These are phyloP conservation scores for Elsinoe batatas DNA, from an alignment of 2,329 filamentous ascomycete genomes.

Conservation along the genomic window DNA sequence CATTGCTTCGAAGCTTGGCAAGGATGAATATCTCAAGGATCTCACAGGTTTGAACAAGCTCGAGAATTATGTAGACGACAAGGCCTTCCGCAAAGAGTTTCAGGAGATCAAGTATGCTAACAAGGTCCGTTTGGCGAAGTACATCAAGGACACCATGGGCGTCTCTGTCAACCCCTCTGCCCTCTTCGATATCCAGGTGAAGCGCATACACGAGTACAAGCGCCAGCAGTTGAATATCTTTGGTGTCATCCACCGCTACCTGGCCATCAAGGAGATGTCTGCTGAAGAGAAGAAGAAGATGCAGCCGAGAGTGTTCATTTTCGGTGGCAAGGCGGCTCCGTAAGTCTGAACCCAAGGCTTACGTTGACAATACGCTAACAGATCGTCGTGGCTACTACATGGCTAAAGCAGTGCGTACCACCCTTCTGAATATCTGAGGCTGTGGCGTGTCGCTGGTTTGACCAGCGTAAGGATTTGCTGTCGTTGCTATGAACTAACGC, in stretches of 20 bases:
- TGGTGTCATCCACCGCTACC: slow-evolving; percentile 89
- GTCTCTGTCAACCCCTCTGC: slow-evolving; percentile 77
- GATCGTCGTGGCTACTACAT: too few relatives aligned
- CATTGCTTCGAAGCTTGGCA: slow-evolving; percentile 80
- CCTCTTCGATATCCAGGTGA: slow-evolving; percentile 95
- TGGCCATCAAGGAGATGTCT: slow-evolving; percentile 76
- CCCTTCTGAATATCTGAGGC: too few relatives aligned
- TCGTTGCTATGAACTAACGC: too few relatives aligned
- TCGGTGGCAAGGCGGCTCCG: slow-evolving; percentile 93
- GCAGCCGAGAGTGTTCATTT: slow-evolving; percentile 82
- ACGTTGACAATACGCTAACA: too few relatives aligned
- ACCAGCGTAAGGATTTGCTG: too few relatives aligned
- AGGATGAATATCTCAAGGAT: slow-evolving; percentile 79
- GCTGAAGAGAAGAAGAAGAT: slow-evolving; percentile 79
- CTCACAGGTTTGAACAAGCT: slow-evolving; percentile 77
- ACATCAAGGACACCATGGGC: slow-evolving; percentile 74
- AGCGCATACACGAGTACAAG: slow-evolving; percentile 99
- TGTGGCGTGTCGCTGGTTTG: too few relatives aligned
- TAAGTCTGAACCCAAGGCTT: too few relatives aligned
- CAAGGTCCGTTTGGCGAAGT: slow-evolving; percentile 83
- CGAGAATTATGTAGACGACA: slow-evolving; percentile 74
- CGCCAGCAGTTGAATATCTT: slow-evolving; percentile 80
- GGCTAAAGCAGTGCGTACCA: too few relatives aligned
- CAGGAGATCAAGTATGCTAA: slow-evolving; percentile 93
- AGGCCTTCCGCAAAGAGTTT: slow-evolving; percentile 88